These are phyloP conservation scores for Triticum monococcum DNA, from an alignment of 176 grass and related monocot species.

Conservation along the genomic window DNA sequence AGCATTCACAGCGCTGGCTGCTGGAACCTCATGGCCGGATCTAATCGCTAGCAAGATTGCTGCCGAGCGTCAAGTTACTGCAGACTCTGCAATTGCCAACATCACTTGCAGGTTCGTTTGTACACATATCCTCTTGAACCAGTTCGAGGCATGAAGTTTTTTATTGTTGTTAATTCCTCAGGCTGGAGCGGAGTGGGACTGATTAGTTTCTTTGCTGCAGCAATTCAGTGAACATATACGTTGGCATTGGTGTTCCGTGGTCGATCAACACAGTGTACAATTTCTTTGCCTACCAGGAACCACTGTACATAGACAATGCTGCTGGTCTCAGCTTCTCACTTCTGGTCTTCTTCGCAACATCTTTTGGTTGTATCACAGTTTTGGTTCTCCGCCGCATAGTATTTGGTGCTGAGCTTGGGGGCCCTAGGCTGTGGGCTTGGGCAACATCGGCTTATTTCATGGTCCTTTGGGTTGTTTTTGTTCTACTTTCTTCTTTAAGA, in stretches of 20 bases:
- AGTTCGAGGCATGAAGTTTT: neutral
- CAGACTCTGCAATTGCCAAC: conserved; percentile 94
- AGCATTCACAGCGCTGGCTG: conserved; percentile 86
- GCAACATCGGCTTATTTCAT: conserved; percentile 70
- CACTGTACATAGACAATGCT: conserved; percentile 77
- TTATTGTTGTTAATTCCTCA: neutral
- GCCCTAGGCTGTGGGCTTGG: conserved; percentile 84
- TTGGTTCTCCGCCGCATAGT: conserved; percentile 66
- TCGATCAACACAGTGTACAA: conserved; percentile 85
- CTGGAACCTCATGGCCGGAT: conserved; percentile 94
- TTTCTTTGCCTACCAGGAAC: conserved; percentile 62
- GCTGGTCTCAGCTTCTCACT: conserved; percentile 85
- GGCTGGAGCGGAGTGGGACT: neutral
- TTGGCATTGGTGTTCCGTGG: conserved; percentile 82
- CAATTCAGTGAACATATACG: conserved; percentile 93
- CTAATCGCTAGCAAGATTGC: conserved; percentile 97
- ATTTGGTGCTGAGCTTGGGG: conserved; percentile 80
- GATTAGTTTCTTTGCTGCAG: conserved; percentile 22
- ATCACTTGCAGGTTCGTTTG: conserved; percentile 85
- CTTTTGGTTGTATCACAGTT: conserved; percentile 65
- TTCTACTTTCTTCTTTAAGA: conserved; percentile 72
- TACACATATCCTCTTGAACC: neutral
- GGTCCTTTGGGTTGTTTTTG: conserved; percentile 77
- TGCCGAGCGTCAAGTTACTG: conserved; percentile 88
- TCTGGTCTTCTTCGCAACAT: conserved; percentile 79